Conservation (phyloP, 148 eudicot species). For the Silene uniflora region DNA sequence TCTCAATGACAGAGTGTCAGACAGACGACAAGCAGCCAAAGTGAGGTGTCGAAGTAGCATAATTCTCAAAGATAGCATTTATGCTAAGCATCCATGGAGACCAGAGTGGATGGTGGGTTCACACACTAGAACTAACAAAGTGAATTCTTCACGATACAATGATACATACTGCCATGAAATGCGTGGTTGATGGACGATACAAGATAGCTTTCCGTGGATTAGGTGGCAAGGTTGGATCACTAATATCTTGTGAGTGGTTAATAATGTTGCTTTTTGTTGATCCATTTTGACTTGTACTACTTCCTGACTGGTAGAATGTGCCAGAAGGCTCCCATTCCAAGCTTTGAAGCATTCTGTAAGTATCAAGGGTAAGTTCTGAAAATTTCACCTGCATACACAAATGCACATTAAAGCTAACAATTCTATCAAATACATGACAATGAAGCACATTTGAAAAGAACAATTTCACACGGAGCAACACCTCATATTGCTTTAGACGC, state of each 20-base stretch:
- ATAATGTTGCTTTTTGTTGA: conserved; percentile 40
- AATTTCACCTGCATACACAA: conserved; percentile 60
- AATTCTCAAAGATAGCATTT: too few relatives aligned
- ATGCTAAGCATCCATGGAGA: conserved; percentile 1
- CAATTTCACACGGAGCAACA: not conserved
- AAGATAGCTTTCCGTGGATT: conserved; percentile 84
- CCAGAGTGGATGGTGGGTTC: not conserved
- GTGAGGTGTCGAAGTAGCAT: too few relatives aligned
- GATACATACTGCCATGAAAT: conserved; percentile 70
- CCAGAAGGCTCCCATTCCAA: conserved; percentile 98
- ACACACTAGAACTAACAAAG: conserved; percentile 6
- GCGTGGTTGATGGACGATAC: conserved; percentile 75
- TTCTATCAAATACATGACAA: not conserved
- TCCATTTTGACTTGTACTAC: conserved; percentile 49
- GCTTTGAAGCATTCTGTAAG: conserved; percentile 82
- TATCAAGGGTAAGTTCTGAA: conserved; percentile 82
- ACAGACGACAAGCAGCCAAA: too few relatives aligned
- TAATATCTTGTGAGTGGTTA: conserved; percentile 53
- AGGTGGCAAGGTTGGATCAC: conserved; percentile 83
- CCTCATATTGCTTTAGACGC: not conserved
- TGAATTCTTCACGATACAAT: conserved; percentile 30
- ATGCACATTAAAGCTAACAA: conserved; percentile 5
- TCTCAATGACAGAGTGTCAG: too few relatives aligned
- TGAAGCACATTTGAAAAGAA: not conserved
- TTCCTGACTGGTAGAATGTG: conserved; percentile 62